phyloP scores from a whole-genome alignment of 352 stramenopile species.

The Pythium sp. region DNA sequence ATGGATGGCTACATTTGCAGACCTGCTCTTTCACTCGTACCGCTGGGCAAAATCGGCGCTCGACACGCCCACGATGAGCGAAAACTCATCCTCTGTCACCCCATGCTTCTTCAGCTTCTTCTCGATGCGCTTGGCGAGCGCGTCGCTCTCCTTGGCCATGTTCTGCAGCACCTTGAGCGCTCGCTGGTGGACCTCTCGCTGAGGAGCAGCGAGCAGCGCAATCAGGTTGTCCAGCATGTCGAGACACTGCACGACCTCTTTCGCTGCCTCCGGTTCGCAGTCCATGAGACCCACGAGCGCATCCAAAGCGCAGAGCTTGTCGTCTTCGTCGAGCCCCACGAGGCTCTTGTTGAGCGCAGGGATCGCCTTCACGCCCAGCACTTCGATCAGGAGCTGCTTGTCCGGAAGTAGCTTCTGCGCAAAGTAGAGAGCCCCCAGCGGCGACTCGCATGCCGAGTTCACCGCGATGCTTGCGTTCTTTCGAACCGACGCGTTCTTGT shows the following conservation, averaged over 20 bases:
- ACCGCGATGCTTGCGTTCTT: constrained; percentile 58
- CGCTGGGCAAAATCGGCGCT: background rate
- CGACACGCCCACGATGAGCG: constrained; percentile 14
- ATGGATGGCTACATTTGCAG: background rate
- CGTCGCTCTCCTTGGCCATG: constrained; percentile 24
- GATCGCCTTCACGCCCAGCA: constrained; percentile 48
- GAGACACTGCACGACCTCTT: constrained; percentile 51
- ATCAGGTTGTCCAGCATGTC: constrained; percentile 46
- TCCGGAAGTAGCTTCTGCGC: constrained; percentile 35
- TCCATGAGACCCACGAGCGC: constrained; percentile 30
- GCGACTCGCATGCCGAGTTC: constrained; percentile 64
- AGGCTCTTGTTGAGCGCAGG: constrained; percentile 44
- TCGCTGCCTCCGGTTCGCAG: constrained; percentile 26
- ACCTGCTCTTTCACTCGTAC: background rate
- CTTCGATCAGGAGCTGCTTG: constrained; percentile 43
- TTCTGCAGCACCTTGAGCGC: constrained; percentile 28
- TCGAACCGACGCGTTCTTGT: constrained; percentile 32
- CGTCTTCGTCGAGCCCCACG: constrained; percentile 38
- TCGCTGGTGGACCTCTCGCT: constrained; percentile 21
- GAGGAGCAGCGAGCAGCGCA: constrained; percentile 25
- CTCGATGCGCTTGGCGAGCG: constrained; percentile 28
- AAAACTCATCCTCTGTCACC: constrained; percentile 19
- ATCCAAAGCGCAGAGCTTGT: constrained; percentile 38
- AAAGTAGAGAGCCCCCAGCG: constrained; percentile 41
- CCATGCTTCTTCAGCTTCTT: constrained; percentile 32